phyloP scores from a whole-genome alignment of 352 stramenopile species.

The Pythium dissotocum region DNA sequence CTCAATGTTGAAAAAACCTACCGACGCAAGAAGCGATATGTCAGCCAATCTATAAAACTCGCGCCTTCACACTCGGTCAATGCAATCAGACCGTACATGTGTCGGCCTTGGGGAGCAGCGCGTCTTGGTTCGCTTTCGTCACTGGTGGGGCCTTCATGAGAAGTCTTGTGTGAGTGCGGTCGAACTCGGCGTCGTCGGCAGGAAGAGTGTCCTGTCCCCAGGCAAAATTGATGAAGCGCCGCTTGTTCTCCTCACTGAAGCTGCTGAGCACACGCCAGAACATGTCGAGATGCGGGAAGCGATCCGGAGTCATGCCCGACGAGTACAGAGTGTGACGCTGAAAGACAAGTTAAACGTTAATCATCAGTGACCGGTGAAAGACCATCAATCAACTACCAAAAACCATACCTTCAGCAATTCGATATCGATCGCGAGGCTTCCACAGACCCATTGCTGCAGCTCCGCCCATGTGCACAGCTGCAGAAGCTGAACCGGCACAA shows the following conservation, averaged over 20 bases:
- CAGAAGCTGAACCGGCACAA: slow-evolving; percentile 66
- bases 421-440: slow-evolving; percentile 74
- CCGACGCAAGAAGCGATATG: not conserved
- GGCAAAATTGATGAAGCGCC: slow-evolving; percentile 83
- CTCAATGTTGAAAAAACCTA: slow-evolving; percentile 85
- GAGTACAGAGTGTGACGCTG: slow-evolving; percentile 79
- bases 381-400: not conserved
- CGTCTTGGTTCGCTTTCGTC: slow-evolving; percentile 44
- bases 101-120: slow-evolving; percentile 70
- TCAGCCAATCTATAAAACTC: not conserved
- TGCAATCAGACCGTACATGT: slow-evolving; percentile 44
- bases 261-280: slow-evolving; percentile 69
- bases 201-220: slow-evolving; percentile 83
- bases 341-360: not conserved
- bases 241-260: slow-evolving; percentile 78
- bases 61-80: too few relatives aligned
- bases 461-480: slow-evolving; percentile 80
- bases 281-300: slow-evolving; percentile 69
- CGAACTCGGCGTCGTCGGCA: slow-evolving; percentile 77
- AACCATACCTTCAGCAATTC: slow-evolving; percentile 63
- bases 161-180: slow-evolving; percentile 70
- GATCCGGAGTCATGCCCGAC: slow-evolving; percentile 70
- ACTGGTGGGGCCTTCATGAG: slow-evolving; percentile 66
- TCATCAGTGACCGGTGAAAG: not conserved
- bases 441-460: slow-evolving; percentile 79